Base-by-base conservation (phyloP, 169 alveolate genomes). In the Babesia ovata region DNA sequence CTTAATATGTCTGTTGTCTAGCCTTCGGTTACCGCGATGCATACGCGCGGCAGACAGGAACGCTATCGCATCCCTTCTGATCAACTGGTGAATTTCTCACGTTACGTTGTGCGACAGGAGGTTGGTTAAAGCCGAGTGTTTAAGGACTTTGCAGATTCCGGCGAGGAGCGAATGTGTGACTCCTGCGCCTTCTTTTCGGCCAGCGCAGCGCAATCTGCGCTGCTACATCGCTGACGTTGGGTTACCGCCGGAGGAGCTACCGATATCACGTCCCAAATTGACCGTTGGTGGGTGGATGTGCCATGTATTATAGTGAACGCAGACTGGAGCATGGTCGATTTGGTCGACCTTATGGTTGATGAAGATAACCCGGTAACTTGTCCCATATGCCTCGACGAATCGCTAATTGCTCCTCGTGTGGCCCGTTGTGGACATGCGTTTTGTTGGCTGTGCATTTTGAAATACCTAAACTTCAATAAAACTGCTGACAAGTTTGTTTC, bases 371-470 rank as follows among this genome's bases (percentile, higher is more conserved):
- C 57, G n/a, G 67, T 84, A 28, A 29, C 86, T 4, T 84, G 91
- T 57, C 91, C 91, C 19, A 84, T 84, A 44, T 84, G 91, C 70
- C 79, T 84, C 22, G 91, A 84, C 63, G 70, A 84, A 48, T 70
- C 82, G 53, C 76, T 84, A 3, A 71, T 71, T 12, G 76, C 84
- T 1, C 91, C 91, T 33, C 71, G 86, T 36, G 78, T 84, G 22
- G 72, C 91, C 4, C 70, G 84, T 17, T 84, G 91, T 56, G 73
- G 91, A 53, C 91, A 84, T 58, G 79, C 84, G 21, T 84, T 75
- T 74, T 84, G 91, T 62, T 84, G 77, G 78, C 39, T 84, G 22
- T 84, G 91, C 58, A 84, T 84, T 53, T 61, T 84, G 33, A 84
- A 84, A 78, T 84, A 84, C 66, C 57, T 84, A 29, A 75, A 77